phyloP scores from a whole-genome alignment of 805 yeast species.

The Monosporozyma servazzii region DNA sequence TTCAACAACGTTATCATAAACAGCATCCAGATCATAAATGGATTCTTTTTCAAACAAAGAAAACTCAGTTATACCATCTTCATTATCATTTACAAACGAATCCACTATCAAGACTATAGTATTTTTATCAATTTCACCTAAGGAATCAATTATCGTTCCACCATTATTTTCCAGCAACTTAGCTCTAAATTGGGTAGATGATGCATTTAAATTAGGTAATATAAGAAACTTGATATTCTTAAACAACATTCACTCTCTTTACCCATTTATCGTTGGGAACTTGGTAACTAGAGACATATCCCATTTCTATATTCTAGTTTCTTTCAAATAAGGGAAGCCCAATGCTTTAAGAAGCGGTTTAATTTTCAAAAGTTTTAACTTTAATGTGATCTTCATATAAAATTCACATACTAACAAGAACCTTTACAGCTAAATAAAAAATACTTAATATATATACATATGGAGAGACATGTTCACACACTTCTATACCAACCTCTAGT shows the following conservation, averaged over 20 bases:
- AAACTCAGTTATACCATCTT: constrained; percentile 7
- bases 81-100: constrained; percentile 14
- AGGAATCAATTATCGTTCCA: constrained; percentile 11
- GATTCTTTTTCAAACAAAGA: constrained; percentile 18
- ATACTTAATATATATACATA: neutral
- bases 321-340: neutral
- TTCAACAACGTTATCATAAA: neutral
- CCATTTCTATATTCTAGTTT: neutral
- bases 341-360: neutral
- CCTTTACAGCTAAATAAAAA: neutral
- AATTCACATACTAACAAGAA: neutral
- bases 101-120: constrained; percentile 19
- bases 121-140: constrained; percentile 3
- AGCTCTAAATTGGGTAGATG: constrained; percentile 10
- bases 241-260: constrained; percentile 5
- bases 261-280: neutral
- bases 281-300: neutral
- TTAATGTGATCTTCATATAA: neutral
- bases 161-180: constrained; percentile 16
- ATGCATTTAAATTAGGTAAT: constrained; percentile 16
- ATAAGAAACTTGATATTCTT: constrained; percentile 6
- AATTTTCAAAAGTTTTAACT: neutral
- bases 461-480: constrained; percentile 19
- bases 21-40: constrained; percentile 3
- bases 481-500: constrained; percentile 29